phyloP scores from a whole-genome alignment of 2,329 filamentous ascomycete species.

The Colletotrichum godetiae region DNA sequence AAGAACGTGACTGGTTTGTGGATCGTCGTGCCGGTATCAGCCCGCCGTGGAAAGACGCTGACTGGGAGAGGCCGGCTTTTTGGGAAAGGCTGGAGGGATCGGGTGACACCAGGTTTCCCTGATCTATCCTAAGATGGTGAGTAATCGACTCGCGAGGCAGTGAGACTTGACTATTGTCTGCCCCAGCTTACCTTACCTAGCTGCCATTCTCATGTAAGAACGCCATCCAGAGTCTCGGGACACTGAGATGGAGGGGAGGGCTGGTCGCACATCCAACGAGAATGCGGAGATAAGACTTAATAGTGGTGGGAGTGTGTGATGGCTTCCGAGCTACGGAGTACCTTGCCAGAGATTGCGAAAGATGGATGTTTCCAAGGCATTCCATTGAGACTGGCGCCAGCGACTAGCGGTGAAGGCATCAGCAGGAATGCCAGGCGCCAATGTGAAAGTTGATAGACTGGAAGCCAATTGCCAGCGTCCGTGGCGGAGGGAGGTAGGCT shows the following conservation, averaged over 20 bases:
- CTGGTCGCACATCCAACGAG: not conserved
- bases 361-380: too few relatives aligned
- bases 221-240: conserved; percentile 1
- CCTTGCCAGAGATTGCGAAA: too few relatives aligned
- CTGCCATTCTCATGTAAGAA: conserved; percentile 16
- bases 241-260: not conserved
- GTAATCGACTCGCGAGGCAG: not conserved
- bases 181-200: conserved; percentile 8
- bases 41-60: conserved; percentile 10
- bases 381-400: not conserved
- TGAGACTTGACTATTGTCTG: not conserved
- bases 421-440: not conserved
- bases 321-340: too few relatives aligned
- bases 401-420: not conserved
- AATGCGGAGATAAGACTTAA: not conserved
- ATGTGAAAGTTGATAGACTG: not conserved
- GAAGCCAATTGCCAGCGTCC: not conserved
- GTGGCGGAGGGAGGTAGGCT: not conserved
- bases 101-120: conserved; percentile 18
- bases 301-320: too few relatives aligned
- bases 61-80: not conserved
- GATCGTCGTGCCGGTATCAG: conserved; percentile 24
- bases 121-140: not conserved
- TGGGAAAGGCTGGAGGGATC: not conserved
- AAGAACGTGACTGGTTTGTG: conserved; percentile 30